Evolutionary conservation across 1,284 basidiomycete species (phyloP).

Genomic region (Ustanciosporium gigantosporum): DNA sequence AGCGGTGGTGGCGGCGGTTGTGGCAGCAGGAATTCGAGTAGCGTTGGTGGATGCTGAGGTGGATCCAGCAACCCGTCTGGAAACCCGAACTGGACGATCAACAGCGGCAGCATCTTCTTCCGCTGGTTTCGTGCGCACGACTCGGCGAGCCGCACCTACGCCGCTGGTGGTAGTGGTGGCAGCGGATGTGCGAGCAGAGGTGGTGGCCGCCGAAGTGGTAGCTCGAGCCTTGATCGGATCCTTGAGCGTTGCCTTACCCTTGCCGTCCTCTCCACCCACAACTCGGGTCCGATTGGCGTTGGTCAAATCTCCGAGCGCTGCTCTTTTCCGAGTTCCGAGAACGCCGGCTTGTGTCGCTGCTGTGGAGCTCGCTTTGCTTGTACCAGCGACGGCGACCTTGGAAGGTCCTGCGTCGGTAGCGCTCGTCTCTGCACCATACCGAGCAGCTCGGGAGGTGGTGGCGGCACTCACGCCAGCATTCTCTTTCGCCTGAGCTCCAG

Average conservation of each 20-base stretch:
- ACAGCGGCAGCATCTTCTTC: conserved; percentile 2
- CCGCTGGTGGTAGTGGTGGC: conserved; percentile 21
- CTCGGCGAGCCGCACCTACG: conserved; percentile 35
- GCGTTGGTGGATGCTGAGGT: conserved; percentile 10
- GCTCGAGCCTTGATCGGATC: conserved; percentile 36
- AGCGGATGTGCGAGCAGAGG: conserved; percentile 10
- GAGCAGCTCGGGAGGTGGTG: conserved; percentile 13
- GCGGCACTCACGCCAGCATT: conserved; percentile 19
- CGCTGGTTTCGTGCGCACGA: conserved; percentile 16
- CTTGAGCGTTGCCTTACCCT: conserved; percentile 33
- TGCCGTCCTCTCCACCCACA: conserved; percentile 17
- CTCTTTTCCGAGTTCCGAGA: conserved; percentile 56
- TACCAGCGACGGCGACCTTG: conserved; percentile 29
- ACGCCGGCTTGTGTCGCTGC: conserved; percentile 31
- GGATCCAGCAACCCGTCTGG: conserved; percentile 24
- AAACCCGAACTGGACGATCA: conserved; percentile 32
- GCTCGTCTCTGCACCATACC: conserved; percentile 18
- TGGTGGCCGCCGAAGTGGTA: conserved; percentile 16
- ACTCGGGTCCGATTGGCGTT: conserved; percentile 48
- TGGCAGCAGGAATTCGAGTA: neutral
- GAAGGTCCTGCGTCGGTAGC: conserved; percentile 38
- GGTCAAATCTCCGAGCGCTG: conserved; percentile 57
- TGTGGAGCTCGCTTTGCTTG: conserved; percentile 28
- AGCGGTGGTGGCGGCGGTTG: conserved; percentile 7
- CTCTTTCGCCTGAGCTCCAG: conserved; percentile 34